These are phyloP conservation scores for Paratinospora sagittata DNA, from an alignment of 164 flowering plant species.

Conservation along the genomic window DNA sequence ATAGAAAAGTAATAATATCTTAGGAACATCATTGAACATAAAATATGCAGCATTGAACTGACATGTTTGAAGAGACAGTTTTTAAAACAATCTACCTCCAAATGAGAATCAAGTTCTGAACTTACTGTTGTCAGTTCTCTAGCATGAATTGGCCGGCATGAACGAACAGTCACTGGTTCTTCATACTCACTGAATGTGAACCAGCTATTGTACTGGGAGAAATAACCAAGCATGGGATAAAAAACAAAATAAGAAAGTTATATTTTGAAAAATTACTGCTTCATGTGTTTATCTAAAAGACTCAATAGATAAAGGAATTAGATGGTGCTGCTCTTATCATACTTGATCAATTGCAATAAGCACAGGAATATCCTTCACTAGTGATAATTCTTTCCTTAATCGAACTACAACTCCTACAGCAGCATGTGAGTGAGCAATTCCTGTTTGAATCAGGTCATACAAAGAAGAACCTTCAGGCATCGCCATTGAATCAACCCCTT, in stretches of 20 bases:
- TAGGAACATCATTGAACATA: neutral
- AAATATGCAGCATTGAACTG: neutral
- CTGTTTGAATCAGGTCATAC: conserved; percentile 72
- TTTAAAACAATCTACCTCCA: neutral
- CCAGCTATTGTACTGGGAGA: conserved; percentile 86
- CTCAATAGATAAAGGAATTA: neutral
- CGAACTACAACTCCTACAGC: conserved; percentile 92
- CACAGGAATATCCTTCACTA: conserved; percentile 78
- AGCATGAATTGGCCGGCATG: conserved; percentile 77
- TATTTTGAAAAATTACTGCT: neutral
- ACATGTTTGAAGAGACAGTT: neutral
- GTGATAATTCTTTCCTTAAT: conserved; percentile 77
- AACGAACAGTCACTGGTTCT: conserved; percentile 68
- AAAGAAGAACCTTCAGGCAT: conserved; percentile 80
- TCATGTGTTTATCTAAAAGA: neutral
- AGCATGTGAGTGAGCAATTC: conserved; percentile 66
- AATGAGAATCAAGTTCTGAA: conserved; percentile 8
- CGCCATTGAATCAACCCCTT: conserved; percentile 71
- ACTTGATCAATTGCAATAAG: conserved; percentile 93
- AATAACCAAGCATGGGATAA: conserved; percentile 4
- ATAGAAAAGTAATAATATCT: neutral
- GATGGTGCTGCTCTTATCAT: neutral
- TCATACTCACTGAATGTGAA: conserved; percentile 86
- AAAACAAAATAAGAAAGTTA: conserved; percentile 4
- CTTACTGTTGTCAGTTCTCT: conserved; percentile 83